These are phyloP conservation scores for Fusarium verrucosum DNA, from an alignment of 2,329 filamentous ascomycete species.

Conservation along the genomic window DNA sequence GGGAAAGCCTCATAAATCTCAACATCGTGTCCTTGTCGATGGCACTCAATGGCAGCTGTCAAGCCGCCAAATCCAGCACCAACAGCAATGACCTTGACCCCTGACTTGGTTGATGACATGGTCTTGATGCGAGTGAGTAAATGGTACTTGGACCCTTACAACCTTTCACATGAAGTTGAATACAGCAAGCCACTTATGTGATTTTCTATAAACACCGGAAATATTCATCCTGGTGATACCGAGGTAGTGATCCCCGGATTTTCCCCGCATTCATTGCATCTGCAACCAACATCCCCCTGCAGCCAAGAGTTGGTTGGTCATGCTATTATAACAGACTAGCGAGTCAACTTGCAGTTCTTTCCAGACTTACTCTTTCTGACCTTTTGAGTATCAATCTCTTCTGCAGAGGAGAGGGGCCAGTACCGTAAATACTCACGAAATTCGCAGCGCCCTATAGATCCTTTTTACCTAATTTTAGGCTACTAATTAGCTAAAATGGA, in stretches of 20 bases:
- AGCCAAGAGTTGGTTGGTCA: background rate
- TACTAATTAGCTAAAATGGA: no score
- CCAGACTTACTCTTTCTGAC: no score
- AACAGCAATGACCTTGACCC: conserved; percentile 32
- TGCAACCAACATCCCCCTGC: background rate
- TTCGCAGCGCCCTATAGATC: no score
- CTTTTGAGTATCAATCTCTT: no score
- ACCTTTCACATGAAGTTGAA: accelerated
- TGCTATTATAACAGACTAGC: background rate
- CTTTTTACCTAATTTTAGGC: no score
- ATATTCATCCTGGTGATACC: background rate
- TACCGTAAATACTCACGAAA: no score
- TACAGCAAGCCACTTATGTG: background rate
- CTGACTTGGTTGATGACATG: conserved; percentile 24
- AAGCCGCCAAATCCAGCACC: conserved; percentile 33
- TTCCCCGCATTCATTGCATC: conserved; percentile 12
- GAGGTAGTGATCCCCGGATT: background rate
- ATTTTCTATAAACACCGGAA: background rate
- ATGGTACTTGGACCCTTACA: accelerated
- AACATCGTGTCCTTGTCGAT: conserved; percentile 23
- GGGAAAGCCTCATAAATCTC: conserved; percentile 30
- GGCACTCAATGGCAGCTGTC: conserved; percentile 34
- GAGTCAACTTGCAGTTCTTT: background rate
- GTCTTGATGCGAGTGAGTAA: accelerated
- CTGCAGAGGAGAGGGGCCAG: no score